Conservation (phyloP, 2,329 filamentous ascomycete genomes). For the Fusarium chaquense region DNA sequence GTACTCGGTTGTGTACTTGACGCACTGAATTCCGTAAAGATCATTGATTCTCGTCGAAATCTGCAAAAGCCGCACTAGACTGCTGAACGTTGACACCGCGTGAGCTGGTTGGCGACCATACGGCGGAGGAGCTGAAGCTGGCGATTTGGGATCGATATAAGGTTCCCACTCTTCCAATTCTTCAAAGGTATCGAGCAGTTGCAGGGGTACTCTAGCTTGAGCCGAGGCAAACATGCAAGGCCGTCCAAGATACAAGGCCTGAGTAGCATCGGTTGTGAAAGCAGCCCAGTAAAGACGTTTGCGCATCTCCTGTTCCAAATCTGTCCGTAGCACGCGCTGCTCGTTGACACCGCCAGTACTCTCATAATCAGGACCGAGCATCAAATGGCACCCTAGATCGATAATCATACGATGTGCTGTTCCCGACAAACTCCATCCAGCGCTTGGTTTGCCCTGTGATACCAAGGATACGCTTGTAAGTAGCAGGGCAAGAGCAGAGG, state of each 20-base stretch:
- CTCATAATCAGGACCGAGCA: slow-evolving; percentile 47
- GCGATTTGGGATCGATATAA: slow-evolving; percentile 49
- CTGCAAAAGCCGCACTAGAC: slow-evolving; percentile 47
- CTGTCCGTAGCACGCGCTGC: slow-evolving; percentile 46
- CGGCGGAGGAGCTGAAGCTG: slow-evolving; percentile 42
- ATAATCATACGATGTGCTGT: slow-evolving; percentile 56
- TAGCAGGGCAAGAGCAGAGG: slow-evolving; percentile 53
- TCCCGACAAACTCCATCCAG: slow-evolving; percentile 53
- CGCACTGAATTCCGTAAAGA: slow-evolving; percentile 46
- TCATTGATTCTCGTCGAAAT: slow-evolving; percentile 49
- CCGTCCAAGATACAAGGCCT: slow-evolving; percentile 52
- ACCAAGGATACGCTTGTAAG: slow-evolving; percentile 51
- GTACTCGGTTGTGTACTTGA: slow-evolving; percentile 46
- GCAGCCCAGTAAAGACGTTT: slow-evolving; percentile 53
- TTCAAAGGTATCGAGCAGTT: slow-evolving; percentile 51
- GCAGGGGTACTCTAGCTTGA: slow-evolving; percentile 50
- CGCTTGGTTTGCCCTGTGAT: slow-evolving; percentile 51
- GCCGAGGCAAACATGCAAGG: slow-evolving; percentile 51
- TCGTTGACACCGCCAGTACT: slow-evolving; percentile 44
- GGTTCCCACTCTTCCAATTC: slow-evolving; percentile 53
- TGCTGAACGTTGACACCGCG: slow-evolving; percentile 48
- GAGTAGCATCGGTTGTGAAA: slow-evolving; percentile 51
- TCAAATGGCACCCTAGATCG: slow-evolving; percentile 54
- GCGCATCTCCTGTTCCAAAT: slow-evolving; percentile 51
- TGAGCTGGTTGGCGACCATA: slow-evolving; percentile 49